phyloP scores from a whole-genome alignment of 2,329 filamentous ascomycete genomes.

The Talaromyces verruculosus region DNA sequence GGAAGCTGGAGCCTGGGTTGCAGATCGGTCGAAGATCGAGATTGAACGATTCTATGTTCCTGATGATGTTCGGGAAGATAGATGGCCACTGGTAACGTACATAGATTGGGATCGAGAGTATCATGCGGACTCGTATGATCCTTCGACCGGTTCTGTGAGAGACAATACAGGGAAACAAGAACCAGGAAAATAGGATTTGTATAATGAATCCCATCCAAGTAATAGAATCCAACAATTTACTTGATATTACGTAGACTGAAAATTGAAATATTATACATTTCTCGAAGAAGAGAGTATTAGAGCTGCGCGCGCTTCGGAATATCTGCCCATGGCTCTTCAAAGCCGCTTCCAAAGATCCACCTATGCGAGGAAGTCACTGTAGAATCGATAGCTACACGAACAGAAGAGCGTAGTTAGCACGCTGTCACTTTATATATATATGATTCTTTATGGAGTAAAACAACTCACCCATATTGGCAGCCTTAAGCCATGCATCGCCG shows the following conservation, averaged over 20 bases:
- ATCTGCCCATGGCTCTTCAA: slow-evolving; percentile 44
- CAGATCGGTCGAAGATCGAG: background rate
- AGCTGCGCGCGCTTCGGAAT: slow-evolving; percentile 27
- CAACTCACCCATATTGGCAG: slow-evolving; percentile 46
- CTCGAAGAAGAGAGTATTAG: slow-evolving; percentile 11
- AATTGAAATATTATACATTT: background rate
- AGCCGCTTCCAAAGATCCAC: slow-evolving; percentile 45
- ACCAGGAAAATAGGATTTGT: background rate
- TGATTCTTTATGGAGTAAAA: background rate
- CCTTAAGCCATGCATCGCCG: slow-evolving; percentile 47
- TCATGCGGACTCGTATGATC: background rate
- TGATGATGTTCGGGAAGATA: background rate
- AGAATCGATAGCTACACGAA: slow-evolving; percentile 7
- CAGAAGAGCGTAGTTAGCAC: background rate
- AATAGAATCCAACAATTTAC: too few relatives aligned
- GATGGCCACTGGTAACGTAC: background rate
- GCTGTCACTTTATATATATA: background rate
- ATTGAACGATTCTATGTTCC: background rate
- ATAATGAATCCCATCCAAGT: background rate
- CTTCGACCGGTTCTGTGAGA: background rate
- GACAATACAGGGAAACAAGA: background rate
- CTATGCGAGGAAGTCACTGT: slow-evolving; percentile 1
- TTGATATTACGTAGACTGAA: too few relatives aligned
- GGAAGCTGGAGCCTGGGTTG: background rate
- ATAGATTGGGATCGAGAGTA: background rate